phyloP scores from a whole-genome alignment of 805 yeast genomes.

The Wickerhamiella kurtzmanii region DNA sequence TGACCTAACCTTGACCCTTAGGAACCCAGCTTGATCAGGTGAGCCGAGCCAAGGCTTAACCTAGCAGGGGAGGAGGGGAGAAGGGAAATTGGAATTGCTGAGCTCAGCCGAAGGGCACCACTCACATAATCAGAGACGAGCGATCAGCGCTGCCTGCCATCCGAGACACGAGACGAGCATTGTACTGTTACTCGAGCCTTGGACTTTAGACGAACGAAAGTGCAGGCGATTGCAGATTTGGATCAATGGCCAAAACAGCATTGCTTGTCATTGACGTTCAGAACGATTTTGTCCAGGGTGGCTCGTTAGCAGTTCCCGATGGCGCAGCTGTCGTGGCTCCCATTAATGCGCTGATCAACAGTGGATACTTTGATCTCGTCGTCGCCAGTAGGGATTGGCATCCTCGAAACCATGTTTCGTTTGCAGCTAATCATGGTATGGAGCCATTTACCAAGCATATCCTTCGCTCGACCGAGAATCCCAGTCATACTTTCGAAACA shows the following conservation, averaged over 20 bases:
- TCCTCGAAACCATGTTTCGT: conserved; percentile 63
- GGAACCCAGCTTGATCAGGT: too few relatives aligned
- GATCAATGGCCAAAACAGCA: conserved; percentile 29
- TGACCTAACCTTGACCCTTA: too few relatives aligned
- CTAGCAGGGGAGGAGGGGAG: too few relatives aligned
- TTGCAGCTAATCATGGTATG: conserved; percentile 52
- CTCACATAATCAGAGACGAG: too few relatives aligned
- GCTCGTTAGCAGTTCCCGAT: conserved; percentile 56
- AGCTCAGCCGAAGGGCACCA: too few relatives aligned
- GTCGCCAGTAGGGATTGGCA: conserved; percentile 85
- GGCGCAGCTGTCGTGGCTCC: conserved; percentile 48
- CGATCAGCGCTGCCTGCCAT: too few relatives aligned
- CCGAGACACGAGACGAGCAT: too few relatives aligned
- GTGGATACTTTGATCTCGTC: conserved; percentile 42
- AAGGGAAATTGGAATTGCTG: too few relatives aligned
- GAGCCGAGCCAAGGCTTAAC: too few relatives aligned
- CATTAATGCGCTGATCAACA: conserved; percentile 36
- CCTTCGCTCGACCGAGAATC: conserved; percentile 17
- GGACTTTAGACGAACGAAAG: neutral
- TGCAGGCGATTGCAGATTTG: too few relatives aligned
- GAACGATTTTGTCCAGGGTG: conserved; percentile 61
- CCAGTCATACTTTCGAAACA: conserved; percentile 29
- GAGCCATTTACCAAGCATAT: conserved; percentile 35
- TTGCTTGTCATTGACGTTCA: conserved; percentile 70
- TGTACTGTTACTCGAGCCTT: neutral